These are phyloP conservation scores for Grosmannia huntii DNA, from an alignment of 2,329 filamentous ascomycete species.

Conservation along the genomic window DNA sequence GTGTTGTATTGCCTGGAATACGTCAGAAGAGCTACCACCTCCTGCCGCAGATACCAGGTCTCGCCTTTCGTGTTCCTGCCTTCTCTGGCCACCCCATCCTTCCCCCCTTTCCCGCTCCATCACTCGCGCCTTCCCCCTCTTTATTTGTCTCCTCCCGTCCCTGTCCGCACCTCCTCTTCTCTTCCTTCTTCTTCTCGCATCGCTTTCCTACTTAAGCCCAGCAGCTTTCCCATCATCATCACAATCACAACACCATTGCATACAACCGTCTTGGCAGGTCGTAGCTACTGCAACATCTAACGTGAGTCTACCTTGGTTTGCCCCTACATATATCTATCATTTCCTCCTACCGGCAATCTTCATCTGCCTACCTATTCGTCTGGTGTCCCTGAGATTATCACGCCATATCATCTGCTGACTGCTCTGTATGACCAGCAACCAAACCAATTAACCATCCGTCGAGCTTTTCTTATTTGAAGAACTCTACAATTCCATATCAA, in stretches of 20 bases:
- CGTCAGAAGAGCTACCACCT: background rate
- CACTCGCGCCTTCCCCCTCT: slow-evolving; percentile 5
- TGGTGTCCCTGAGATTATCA: background rate
- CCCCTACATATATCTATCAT: background rate
- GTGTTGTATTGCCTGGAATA: background rate
- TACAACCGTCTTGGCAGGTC: background rate
- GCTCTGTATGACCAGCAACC: background rate
- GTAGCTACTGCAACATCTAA: background rate
- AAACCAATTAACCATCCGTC: background rate
- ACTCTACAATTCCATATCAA: slow-evolving; percentile 8
- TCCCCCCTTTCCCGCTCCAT: background rate
- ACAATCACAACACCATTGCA: slow-evolving; percentile 3
- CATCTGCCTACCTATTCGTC: background rate
- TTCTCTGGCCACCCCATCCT: background rate
- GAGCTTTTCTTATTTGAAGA: background rate
- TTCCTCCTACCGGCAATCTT: background rate
- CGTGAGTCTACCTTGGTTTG: background rate
- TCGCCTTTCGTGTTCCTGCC: background rate
- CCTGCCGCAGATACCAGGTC: background rate
- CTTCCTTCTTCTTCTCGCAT: background rate
- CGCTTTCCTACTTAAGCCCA: slow-evolving; percentile 2
- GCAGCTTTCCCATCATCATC: slow-evolving; percentile 1
- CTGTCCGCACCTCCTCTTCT: background rate
- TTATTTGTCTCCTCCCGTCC: background rate
- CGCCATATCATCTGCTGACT: background rate